phyloP scores from a whole-genome alignment of 139 green algal species.

The Chlamydomonas schloesseri region DNA sequence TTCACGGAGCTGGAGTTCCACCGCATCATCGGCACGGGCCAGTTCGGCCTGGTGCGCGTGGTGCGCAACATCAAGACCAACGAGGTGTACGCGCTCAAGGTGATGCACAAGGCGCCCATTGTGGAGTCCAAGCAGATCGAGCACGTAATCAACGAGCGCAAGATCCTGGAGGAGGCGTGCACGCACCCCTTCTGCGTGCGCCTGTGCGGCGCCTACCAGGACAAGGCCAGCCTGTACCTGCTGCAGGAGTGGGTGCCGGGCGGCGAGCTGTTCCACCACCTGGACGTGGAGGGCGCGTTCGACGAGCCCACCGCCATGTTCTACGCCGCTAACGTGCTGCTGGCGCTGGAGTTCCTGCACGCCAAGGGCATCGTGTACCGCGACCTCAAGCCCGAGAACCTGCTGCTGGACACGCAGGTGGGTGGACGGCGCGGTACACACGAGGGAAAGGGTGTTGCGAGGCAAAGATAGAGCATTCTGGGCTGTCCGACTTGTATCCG shows the following conservation, averaged over 20 bases:
- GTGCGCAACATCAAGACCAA: conserved; percentile 75
- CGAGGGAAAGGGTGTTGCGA: background rate
- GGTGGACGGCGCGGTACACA: background rate
- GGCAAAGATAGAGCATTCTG: too few relatives aligned
- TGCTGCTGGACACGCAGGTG: conserved; percentile 78
- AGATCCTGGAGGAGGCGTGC: conserved; percentile 66
- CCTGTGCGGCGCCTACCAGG: conserved; percentile 78
- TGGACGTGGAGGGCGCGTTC: conserved; percentile 73
- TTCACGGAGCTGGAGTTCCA: conserved; percentile 78
- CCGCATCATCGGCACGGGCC: conserved; percentile 78
- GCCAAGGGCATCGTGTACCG: conserved; percentile 80
- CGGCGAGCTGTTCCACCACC: conserved; percentile 86
- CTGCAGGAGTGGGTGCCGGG: conserved; percentile 82
- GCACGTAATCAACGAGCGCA: conserved; percentile 82
- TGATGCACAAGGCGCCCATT: conserved; percentile 83
- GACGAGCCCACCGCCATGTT: conserved; percentile 76
- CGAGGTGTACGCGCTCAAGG: conserved; percentile 82
- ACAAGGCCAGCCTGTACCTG: conserved; percentile 75
- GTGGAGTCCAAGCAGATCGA: conserved; percentile 84
- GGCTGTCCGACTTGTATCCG: too few relatives aligned
- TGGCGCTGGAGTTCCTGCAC: conserved; percentile 82
- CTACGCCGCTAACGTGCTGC: conserved; percentile 83
- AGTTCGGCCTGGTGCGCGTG: conserved; percentile 82
- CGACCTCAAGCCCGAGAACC: conserved; percentile 90
- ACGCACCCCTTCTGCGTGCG: conserved; percentile 74